phyloP scores from a whole-genome alignment of 2,329 filamentous ascomycete genomes.

The Endocalyx cinctus region DNA sequence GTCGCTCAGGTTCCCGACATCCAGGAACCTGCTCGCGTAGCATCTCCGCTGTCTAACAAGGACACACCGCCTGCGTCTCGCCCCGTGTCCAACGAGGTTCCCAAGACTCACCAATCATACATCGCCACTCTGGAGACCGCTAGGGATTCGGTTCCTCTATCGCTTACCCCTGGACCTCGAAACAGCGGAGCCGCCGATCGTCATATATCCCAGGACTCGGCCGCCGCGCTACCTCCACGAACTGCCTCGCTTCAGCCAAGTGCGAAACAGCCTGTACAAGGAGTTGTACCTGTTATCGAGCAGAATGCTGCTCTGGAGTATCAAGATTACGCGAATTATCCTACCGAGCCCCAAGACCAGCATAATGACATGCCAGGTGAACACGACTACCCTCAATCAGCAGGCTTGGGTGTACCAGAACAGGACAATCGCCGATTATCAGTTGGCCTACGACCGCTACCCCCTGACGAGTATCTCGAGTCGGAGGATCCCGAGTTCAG shows the following conservation, averaged over 20 bases:
- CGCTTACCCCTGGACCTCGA: constrained; percentile 7
- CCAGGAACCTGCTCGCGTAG: constrained; percentile 33
- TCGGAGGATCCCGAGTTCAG: constrained; percentile 89
- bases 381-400: constrained; percentile 21
- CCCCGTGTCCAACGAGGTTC: constrained; percentile 18
- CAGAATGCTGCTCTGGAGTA: constrained; percentile 17
- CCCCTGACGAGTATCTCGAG: constrained; percentile 72
- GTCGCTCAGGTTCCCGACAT: constrained; percentile 28
- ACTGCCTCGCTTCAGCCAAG: constrained; percentile 24
- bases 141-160: constrained; percentile 15
- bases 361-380: constrained; percentile 21
- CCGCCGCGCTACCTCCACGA: constrained; percentile 14
- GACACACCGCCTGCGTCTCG: constrained; percentile 14
- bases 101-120: constrained; percentile 13
- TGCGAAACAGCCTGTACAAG: constrained; percentile 29
- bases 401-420: constrained; percentile 49
- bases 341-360: no score
- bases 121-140: constrained; percentile 13
- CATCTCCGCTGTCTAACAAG: constrained; percentile 19
- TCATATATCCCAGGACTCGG: constrained; percentile 17
- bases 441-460: constrained; percentile 75
- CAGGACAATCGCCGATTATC: constrained; percentile 57
- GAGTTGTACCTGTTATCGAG: constrained; percentile 27
- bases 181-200: constrained; percentile 15
- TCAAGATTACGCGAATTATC: constrained; percentile 17